Evolutionary conservation across 23 red algal genomes (phyloP), one percentile per base, ranked within the genome.

Genomic region (Gracilaria domingensis): DNA sequence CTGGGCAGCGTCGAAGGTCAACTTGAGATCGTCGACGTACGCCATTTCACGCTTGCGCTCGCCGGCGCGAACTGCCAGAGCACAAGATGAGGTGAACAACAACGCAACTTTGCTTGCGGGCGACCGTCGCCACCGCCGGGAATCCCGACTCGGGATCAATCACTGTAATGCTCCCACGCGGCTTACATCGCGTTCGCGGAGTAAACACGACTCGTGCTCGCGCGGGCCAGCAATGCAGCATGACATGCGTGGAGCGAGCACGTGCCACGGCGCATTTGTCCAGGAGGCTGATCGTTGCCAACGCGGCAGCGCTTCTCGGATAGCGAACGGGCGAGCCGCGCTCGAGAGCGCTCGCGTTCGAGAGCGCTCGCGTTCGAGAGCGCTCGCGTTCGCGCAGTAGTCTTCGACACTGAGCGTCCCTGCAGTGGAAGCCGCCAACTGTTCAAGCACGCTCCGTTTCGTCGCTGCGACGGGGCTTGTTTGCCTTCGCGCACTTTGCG

Each of bases 21-120:
- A 35, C 39, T 71, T 66, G 29, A 66, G 62, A 79, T 77, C 70
- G 40, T 89, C 85, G 55, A 89, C 85, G 74, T 53, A 89, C 58
- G 60, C 39, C 48, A 78, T 78, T 8, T 20, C 23, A 8, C 34
- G 33, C 1, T 20, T 18, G 71, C 34, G 51, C 4, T 16, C 2
- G 54, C 16, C 7, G 20, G 54, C 59, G 26, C 24, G n/a, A n/a
- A n/a, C n/a, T n/a, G n/a, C n/a, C n/a, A n/a, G n/a, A n/a, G n/a
- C n/a, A n/a, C n/a, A n/a, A n/a, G n/a, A n/a, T n/a, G n/a, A n/a
- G n/a, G n/a, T n/a, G n/a, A n/a, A n/a, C n/a, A n/a, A n/a, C n/a
- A n/a, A n/a, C n/a, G n/a, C n/a, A n/a, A n/a, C n/a, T n/a, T n/a
- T 59, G 17, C 4, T 4, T 59, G 55, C 45, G 45, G 45, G n/a